Conservation (phyloP, 129 eudicot genomes). For the Tanacetum coccineum region DNA sequence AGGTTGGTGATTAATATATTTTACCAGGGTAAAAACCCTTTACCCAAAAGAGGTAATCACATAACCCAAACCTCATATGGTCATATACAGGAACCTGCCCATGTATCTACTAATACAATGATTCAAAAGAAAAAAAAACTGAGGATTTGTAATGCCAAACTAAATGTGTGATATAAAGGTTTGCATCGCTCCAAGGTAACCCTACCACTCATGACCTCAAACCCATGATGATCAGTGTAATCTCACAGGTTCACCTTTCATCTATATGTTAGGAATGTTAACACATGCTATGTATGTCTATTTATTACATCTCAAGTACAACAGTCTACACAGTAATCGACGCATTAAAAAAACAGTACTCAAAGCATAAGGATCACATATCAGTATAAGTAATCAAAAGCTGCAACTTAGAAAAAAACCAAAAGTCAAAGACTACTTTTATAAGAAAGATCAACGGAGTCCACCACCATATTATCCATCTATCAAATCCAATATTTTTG, state of each 20-base stretch:
- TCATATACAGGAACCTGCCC: too few species aligned
- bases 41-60: too few species aligned
- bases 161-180: conserved; percentile 5
- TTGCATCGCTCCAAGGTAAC: conserved; percentile 7
- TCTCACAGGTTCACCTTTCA: conserved; percentile 6
- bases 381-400: neutral
- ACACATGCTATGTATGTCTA: neutral
- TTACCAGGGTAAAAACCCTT: too few species aligned
- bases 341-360: conserved; percentile 1
- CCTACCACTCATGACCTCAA: conserved; percentile 3
- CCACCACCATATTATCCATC: too few species aligned
- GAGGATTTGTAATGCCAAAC: neutral
- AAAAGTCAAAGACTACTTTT: too few species aligned
- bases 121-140: neutral
- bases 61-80: neutral
- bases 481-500: too few species aligned
- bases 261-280: neutral
- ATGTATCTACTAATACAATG: neutral
- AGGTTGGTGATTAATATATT: too few species aligned
- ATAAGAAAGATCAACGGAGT: too few species aligned
- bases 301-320: neutral
- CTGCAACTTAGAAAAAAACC: too few species aligned
- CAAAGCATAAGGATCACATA: neutral
- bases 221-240: neutral
- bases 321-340: neutral